phyloP scores from a whole-genome alignment of 208 protist species.

The Wallacemonas collosoma region DNA sequence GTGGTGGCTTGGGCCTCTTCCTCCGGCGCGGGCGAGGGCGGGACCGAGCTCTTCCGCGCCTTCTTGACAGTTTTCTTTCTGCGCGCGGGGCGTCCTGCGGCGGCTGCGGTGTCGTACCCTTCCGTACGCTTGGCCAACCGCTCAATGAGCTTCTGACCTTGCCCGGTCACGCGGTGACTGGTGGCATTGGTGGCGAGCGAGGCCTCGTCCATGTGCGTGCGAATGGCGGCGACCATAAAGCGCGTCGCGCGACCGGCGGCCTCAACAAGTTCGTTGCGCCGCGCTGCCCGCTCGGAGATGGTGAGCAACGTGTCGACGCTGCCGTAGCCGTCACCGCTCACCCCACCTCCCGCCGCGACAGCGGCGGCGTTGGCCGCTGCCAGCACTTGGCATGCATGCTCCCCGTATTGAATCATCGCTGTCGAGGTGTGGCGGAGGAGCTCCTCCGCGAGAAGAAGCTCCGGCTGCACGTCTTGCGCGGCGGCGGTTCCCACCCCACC shows the following conservation, averaged over 20 bases:
- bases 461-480: conserved; percentile 42
- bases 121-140: conserved; percentile 69
- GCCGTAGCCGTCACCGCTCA: conserved; percentile 8
- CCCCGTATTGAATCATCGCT: conserved; percentile 18
- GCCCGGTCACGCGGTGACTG: conserved; percentile 46
- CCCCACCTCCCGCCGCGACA: neutral
- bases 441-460: conserved; percentile 28
- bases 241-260: conserved; percentile 45
- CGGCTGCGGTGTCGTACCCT: conserved; percentile 45
- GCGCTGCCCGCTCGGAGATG: conserved; percentile 34
- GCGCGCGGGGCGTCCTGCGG: conserved; percentile 10
- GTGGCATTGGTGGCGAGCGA: conserved; percentile 36
- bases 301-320: conserved; percentile 9
- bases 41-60: conserved; percentile 16
- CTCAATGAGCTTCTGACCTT: conserved; percentile 27
- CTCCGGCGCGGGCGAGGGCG: neutral
- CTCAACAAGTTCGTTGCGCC: conserved; percentile 63
- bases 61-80: conserved; percentile 31
- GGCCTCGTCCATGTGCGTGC: conserved; percentile 64
- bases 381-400: conserved; percentile 36
- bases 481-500: neutral
- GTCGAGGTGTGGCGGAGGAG: conserved; percentile 21
- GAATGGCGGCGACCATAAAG: conserved; percentile 83
- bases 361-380: conserved; percentile 17
- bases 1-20: too few species aligned